Evolutionary conservation across 2,329 filamentous ascomycete genomes (phyloP), one percentile per base, ranked within the genome.

Genomic region (Hypoxylon sp.): DNA sequence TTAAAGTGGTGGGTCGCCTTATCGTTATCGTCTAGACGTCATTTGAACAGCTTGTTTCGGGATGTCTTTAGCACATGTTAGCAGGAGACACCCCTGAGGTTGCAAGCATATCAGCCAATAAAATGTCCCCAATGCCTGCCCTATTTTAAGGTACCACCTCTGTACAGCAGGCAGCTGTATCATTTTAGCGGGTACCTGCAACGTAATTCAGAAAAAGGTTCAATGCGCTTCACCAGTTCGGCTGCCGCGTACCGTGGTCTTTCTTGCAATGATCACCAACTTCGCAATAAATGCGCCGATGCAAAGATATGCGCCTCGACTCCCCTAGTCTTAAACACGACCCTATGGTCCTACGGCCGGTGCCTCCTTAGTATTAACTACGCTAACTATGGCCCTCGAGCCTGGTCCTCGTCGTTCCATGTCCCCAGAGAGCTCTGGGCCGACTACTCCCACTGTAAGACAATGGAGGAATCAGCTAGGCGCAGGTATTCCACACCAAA

Each of bases 361-460:
- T 70, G 22, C 73, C 75, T 72, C 74, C 67, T 71, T 76, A 74
- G 74, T 70, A 70, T 72, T 63, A 69, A 57, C 61, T 63, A 70
- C 73, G 71, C 73, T 47, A 76, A 82, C 71, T 74, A 92, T 92
- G 90, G 85, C 88, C 77, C 87, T 89, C 83, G 90, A 92, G 80
- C 84, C 85, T 64, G 84, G 82, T 72, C 80, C 83, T 71, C 86
- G 85, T 67, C 86, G 85, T 76, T 90, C 89, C 63, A 82, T 84
- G 74, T 96, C 94, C 70, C 94, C 94, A 76, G 89, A 93, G 78
- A 94, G 91, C 86, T 96, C 94, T 79, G 93, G 93, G 71, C 91
- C 92, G 77, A 89, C 90, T 72, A 93, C 92, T 78, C 93, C 92
- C 71, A 89, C 89, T 44, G 87, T 88, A 71, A 89, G 91, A 78